Percentiles rank a stretch among this genome's conserved stretches.
phyloP scores from a whole-genome alignment of 23 red algal species.

The Gracilaria domingensis region DNA sequence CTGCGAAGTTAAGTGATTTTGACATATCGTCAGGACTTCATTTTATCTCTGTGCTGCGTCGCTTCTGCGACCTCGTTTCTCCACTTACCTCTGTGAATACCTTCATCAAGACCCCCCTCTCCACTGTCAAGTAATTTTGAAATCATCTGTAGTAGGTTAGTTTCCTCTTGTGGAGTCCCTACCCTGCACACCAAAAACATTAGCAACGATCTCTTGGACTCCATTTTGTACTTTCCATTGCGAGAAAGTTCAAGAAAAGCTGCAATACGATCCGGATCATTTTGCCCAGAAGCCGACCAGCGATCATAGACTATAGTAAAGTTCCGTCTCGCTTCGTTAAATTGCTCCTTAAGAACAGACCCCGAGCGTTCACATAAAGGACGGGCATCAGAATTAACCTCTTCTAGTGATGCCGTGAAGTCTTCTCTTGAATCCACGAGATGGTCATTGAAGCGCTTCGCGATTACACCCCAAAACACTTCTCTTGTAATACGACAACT shows the following conservation, averaged over 20 bases:
- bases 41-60: neutral
- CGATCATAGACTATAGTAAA: neutral
- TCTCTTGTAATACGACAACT: neutral
- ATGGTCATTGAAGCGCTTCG: neutral
- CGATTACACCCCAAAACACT: neutral
- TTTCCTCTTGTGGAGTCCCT: neutral
- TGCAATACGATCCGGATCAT: neutral
- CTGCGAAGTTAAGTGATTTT: neutral
- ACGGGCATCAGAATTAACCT: neutral
- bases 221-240: neutral
- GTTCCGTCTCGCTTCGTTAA: neutral
- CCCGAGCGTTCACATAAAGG: neutral
- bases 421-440: neutral
- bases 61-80: neutral
- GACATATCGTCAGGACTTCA: neutral
- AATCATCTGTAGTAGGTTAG: neutral
- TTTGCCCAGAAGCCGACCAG: neutral
- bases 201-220: neutral
- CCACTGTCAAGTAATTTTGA: neutral
- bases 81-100: neutral
- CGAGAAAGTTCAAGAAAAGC: neutral
- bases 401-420: neutral
- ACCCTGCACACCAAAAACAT: constrained; percentile 3
- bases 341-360: neutral
- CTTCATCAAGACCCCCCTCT: neutral